These are phyloP conservation scores for Colletotrichum lindemuthianum DNA, from an alignment of 2,329 filamentous ascomycete genomes.

Conservation along the genomic window DNA sequence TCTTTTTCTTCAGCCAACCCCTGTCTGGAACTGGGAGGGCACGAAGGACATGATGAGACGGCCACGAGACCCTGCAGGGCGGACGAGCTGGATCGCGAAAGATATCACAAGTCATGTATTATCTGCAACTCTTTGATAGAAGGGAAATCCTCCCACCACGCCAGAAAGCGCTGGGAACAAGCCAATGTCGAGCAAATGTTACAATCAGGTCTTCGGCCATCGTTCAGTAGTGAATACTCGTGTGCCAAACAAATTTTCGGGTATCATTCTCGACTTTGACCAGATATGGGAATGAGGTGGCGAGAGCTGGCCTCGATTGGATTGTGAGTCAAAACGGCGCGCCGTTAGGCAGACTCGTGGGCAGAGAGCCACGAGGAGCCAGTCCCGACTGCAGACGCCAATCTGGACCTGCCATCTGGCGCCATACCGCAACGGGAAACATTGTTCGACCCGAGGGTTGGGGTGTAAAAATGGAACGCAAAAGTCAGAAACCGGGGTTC, in stretches of 20 bases:
- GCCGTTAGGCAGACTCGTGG: constrained; percentile 25
- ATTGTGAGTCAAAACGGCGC: constrained; percentile 13
- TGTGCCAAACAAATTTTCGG: too few relatives aligned
- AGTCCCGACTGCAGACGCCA: too few relatives aligned
- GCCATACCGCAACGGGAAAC: constrained; percentile 19
- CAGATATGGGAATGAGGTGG: neutral
- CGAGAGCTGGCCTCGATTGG: constrained; percentile 13
- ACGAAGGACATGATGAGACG: constrained; percentile 11
- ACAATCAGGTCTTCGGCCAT: too few relatives aligned
- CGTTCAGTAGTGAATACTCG: too few relatives aligned
- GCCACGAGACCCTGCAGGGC: constrained; percentile 25
- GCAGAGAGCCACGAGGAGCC: neutral
- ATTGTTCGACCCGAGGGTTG: constrained; percentile 21
- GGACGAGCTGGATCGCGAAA: constrained; percentile 22
- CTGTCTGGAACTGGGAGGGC: constrained; percentile 22
- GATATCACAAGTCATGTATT: constrained; percentile 1
- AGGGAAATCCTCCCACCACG: too few relatives aligned
- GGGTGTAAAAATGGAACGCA: neutral
- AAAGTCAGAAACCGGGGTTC: neutral
- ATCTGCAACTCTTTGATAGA: neutral
- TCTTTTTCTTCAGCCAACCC: constrained; percentile 1
- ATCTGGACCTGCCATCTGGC: too few relatives aligned
- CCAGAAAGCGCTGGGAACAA: too few relatives aligned
- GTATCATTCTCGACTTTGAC: too few relatives aligned
- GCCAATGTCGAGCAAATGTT: too few relatives aligned